Evolutionary conservation across 2,329 filamentous ascomycete genomes (phyloP), one percentile per base, ranked within the genome.

Genomic region (Cercospora sesami): DNA sequence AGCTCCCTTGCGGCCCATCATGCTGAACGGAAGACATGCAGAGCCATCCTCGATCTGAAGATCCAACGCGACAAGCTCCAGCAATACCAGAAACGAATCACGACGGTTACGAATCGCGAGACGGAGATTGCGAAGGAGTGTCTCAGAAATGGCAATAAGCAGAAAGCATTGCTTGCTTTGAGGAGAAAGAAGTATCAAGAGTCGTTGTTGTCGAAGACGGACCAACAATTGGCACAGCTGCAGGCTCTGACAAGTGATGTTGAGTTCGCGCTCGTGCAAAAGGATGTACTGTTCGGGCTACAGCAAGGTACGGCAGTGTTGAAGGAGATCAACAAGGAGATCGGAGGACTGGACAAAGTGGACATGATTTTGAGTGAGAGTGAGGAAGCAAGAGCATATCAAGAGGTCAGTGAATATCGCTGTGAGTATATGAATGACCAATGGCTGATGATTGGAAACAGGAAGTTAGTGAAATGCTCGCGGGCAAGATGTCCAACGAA

Each of bases 121-220:
- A 97, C 91, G 60, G 90, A 89, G 57, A 91, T 97, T 67, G 94
- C 95, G 23, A 89, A 88, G 73, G 86, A 92, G 82, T 94, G 96
- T 82, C 86, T 98, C 21, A 88, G 89, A 18, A 86, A 87, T 69
- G 90, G 91, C 75, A 91, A 97, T 82, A 94, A 93, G 81, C 83
- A 86, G 73, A 89, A 89, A 71, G 95, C 95, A 0, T 86, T 97
- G 23, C 86, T 98, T 33, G 95, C 95, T 1, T 86, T 99, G 69
- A 90, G 95, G 66, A 88, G 94, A 73, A 97, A 97, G 82, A 99
- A 98, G 80, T 98, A 97, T 84, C 95, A 99, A 79, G 92, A 98
- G 79, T 90, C 91, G 28, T 86, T 98, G 23, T 86, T 98, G 12
- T 85, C 87, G 69, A 94, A 96, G 83, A 97, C 94, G 12, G 94